These are phyloP conservation scores for Cytospora piceicola DNA, from an alignment of 2,329 filamentous ascomycete genomes.

Conservation along the genomic window DNA sequence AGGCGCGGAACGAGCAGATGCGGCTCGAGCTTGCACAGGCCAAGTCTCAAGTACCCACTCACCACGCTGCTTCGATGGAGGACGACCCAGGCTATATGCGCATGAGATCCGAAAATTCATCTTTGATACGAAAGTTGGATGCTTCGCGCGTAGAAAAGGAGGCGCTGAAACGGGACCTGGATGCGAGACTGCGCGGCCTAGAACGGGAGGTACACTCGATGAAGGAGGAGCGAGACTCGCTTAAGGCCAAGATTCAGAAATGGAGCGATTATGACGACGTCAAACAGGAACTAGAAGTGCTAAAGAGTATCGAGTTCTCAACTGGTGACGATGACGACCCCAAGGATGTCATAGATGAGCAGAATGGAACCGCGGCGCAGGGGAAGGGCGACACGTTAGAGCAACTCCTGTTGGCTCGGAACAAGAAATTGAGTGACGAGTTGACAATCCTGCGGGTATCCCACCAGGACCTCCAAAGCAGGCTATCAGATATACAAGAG, in stretches of 20 bases:
- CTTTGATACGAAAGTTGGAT: constrained; percentile 86
- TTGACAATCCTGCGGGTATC: constrained; percentile 91
- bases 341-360: constrained; percentile 36
- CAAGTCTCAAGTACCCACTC: constrained; percentile 71
- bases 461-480: constrained; percentile 84
- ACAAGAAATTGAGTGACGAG: constrained; percentile 96
- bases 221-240: constrained; percentile 77
- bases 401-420: constrained; percentile 85
- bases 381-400: constrained; percentile 81
- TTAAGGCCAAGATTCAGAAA: constrained; percentile 82
- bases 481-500: constrained; percentile 79
- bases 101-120: constrained; percentile 90
- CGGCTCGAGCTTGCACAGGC: constrained; percentile 88
- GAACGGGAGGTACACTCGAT: constrained; percentile 78
- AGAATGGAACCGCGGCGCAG: constrained; percentile 57
- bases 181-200: constrained; percentile 74
- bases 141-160: constrained; percentile 83
- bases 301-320: constrained; percentile 97
- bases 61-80: constrained; percentile 68
- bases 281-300: constrained; percentile 91
- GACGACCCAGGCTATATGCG: constrained; percentile 90
- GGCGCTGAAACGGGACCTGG: constrained; percentile 73
- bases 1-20: constrained; percentile 92
- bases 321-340: constrained; percentile 80
- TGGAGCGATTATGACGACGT: constrained; percentile 96